A percentile compares a stretch with the other conserved stretches of the same genome.
Evolutionary conservation across 441 rosid species (phyloP).

Genomic region (Adansonia madagascariensis): DNA sequence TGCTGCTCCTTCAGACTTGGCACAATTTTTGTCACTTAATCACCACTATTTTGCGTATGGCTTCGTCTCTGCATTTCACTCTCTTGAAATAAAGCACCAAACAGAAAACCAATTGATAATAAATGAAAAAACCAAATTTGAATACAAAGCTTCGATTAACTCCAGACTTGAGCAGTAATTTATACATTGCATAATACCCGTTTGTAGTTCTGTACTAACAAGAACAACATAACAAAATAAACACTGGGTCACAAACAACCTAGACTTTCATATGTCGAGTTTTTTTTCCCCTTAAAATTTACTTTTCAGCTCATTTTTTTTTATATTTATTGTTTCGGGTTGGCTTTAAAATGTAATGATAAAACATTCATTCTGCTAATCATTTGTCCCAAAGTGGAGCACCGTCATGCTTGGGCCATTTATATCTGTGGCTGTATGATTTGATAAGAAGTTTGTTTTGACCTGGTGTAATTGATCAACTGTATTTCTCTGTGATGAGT

Average conservation of each 20-base stretch:
- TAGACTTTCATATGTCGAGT: not conserved
- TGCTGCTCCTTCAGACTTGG: not conserved
- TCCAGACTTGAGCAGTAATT: not conserved
- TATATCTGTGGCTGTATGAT: not conserved
- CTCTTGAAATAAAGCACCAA: not conserved
- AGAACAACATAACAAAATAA: not conserved
- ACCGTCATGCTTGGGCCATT: not conserved
- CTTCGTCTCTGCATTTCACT: not conserved
- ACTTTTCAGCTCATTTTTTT: not conserved
- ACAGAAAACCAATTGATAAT: not conserved
- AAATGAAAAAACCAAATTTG: not conserved
- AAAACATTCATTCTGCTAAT: not conserved
- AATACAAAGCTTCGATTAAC: not conserved
- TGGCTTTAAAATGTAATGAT: not conserved
- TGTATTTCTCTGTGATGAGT: not conserved
- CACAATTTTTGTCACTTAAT: not conserved
- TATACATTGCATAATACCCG: not conserved
- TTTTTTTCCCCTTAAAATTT: no score
- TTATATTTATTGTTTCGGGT: not conserved
- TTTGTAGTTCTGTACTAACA: not conserved
- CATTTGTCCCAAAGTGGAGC: not conserved
- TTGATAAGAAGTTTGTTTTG: not conserved
- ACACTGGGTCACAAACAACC: not conserved
- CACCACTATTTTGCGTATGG: not conserved
- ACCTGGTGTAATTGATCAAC: not conserved